Base-by-base conservation (phyloP, 2,329 filamentous ascomycete species). In the Dothideomycetes sp. region DNA sequence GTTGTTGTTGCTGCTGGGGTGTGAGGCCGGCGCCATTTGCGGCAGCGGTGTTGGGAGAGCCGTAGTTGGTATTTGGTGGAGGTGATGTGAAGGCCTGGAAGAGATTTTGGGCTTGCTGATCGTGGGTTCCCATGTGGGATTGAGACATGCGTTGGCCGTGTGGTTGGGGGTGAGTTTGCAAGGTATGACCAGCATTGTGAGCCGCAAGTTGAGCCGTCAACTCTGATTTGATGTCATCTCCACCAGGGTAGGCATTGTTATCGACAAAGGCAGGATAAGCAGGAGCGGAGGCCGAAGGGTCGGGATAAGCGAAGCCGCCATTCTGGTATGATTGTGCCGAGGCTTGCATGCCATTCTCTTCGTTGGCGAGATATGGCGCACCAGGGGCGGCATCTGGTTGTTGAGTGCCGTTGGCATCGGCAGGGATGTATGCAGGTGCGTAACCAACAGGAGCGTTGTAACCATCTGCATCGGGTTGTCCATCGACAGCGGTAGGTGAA, bases 341-440 rank as follows among this genome's bases (percentile, higher is more conserved):
- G 10, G 53, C 41, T 6, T 53, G 50, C 45, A 60, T 56, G 22
- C 44, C 51, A 15, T 45, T 41, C 32, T 54, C 52, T 22, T 60
- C 55, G 18, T 43, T 45, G 25, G 45, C 48, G 24, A 44, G 45
- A 34, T 59, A 60, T 1, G 52, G 32, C 18, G 55, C 54, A 6
- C 57, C 54, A 27, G 53, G 58, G 5, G 47, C 32, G 22, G 46
- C 47, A 13, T 55, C 33, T 49, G 57, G 25, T 43, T 45, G 6
- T 47, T 19, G 16, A 55, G 23, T 6, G 53, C 40, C 5, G 9
- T 31, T 36, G 6, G 40, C 25, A 18, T 41, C 38, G 12, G 32
- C 32, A 16, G 40, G 40, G 15, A 34, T 31, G 27, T 42, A 42
- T 10, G 32, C 40, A 10, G 40, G 40, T 12, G 40, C 32, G 13